Base-by-base conservation (phyloP, 2,329 filamentous ascomycete genomes). In the Fusarium anthophilum region DNA sequence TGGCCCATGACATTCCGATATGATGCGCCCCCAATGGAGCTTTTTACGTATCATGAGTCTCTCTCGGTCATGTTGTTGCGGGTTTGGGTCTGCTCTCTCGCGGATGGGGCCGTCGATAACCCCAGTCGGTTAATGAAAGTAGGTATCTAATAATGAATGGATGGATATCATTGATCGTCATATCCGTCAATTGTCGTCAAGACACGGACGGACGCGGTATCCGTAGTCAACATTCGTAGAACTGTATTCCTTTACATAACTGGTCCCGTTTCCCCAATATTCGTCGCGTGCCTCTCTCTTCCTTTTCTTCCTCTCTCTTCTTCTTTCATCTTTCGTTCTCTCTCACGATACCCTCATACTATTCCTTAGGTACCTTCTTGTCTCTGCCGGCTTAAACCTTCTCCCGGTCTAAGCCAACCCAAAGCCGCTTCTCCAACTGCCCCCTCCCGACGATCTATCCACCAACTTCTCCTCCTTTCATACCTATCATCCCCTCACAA, bases 131-230 rank as follows among this genome's bases (percentile, higher is more conserved):
- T 39, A 55, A 55, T 38, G 14, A 28, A 54, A 54, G 47, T 15
- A 26, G 12, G 48, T 51, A 26, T 32, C 48, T 53, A 54, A 28
- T 51, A 20, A 24, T 51, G 48, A 51, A 53, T 54, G 51, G 11
- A 54, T 58, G 55, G 55, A 48, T 58, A 77, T 76, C 76, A 78
- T 77, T 72, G 76, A 78, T 78, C 73, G 76, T 75, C 76, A 76
- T 66, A 63, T 71, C 71, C 60, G 70, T 69, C 53, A 51, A 54
- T 58, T 65, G 67, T 70, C 74, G 70, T 69, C 66, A 72, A 69
- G 67, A 67, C 60, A 68, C 64, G 68, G 70, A 74, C 51, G 61
- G 70, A 74, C 55, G 61, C 67, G 59, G 50, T 68, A 53, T 41
- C 50, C 64, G 17, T 65, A 37, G 45, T 22, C 26, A 47, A 47